A percentile compares a stretch with the other conserved stretches of the same genome.
Evolutionary conservation across 305 asterid species (phyloP).

Genomic region (Solanum hybrid): DNA sequence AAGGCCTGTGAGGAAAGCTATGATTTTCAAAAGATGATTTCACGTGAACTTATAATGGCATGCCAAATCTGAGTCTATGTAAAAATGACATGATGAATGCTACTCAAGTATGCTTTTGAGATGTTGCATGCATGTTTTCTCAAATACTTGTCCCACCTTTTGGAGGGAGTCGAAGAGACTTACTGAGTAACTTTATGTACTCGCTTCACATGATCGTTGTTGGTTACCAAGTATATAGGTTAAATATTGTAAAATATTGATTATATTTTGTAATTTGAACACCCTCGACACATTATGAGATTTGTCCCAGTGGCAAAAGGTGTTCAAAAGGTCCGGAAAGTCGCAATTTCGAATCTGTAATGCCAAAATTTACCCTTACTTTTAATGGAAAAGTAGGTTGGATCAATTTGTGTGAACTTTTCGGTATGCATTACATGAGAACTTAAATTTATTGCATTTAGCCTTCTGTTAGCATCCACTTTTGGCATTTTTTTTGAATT

Average conservation of each 20-base stretch:
- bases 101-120: neutral
- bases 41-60: neutral
- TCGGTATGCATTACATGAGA: neutral
- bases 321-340: neutral
- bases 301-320: neutral
- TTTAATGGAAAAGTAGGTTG: neutral
- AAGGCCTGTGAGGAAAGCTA: neutral
- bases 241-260: no score
- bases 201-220: neutral
- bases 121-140: neutral
- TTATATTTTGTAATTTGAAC: neutral
- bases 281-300: neutral
- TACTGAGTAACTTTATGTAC: neutral
- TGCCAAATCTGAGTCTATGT: neutral
- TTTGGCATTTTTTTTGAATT: no score
- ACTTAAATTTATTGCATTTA: neutral
- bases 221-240: neutral
- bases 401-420: neutral
- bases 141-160: neutral
- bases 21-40: neutral
- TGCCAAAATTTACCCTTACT: neutral
- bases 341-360: neutral
- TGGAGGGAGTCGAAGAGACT: neutral
- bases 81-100: neutral
- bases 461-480: neutral